Conservation (phyloP, 805 yeast genomes). For the Scheffersomyces coipomensis region DNA sequence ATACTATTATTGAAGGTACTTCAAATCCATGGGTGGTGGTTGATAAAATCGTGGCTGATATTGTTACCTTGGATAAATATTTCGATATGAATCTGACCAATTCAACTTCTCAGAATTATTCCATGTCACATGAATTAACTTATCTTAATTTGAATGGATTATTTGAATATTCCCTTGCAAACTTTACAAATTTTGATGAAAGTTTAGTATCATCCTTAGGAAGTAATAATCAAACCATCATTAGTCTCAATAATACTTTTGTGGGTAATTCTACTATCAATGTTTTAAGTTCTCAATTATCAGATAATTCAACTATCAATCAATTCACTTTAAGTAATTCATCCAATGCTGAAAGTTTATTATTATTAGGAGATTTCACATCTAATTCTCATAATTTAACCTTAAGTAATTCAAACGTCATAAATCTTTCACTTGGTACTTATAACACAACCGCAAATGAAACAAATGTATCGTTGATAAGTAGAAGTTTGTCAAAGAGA, state of each 20-base stretch:
- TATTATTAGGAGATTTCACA: conserved; percentile 48
- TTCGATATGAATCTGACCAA: conserved; percentile 23
- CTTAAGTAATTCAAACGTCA: conserved; percentile 24
- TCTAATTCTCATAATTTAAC: conserved; percentile 31
- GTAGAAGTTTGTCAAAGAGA: conserved; percentile 12
- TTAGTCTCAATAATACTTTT: conserved; percentile 30
- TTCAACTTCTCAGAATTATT: conserved; percentile 16
- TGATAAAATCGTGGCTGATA: conserved; percentile 55
- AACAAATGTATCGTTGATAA: conserved; percentile 13
- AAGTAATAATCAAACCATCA: conserved; percentile 13
- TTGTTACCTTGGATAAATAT: conserved; percentile 46
- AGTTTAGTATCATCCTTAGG: conserved; percentile 18
- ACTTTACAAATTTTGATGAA: conserved; percentile 48
- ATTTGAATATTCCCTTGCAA: conserved; percentile 75
- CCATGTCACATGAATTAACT: conserved; percentile 12
- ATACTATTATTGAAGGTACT: conserved; percentile 18
- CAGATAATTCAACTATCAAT: conserved; percentile 31
- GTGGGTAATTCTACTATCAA: conserved; percentile 43
- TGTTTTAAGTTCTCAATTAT: conserved; percentile 27
- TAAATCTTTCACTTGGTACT: conserved; percentile 22
- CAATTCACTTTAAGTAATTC: conserved; percentile 24
- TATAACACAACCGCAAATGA: conserved; percentile 34
- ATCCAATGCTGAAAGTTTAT: conserved; percentile 29
- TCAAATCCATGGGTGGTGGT: conserved; percentile 59
- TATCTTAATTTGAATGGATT: conserved; percentile 62